Base-by-base conservation (phyloP, 176 grass and related monocot genomes). In the Musa beccarii region DNA sequence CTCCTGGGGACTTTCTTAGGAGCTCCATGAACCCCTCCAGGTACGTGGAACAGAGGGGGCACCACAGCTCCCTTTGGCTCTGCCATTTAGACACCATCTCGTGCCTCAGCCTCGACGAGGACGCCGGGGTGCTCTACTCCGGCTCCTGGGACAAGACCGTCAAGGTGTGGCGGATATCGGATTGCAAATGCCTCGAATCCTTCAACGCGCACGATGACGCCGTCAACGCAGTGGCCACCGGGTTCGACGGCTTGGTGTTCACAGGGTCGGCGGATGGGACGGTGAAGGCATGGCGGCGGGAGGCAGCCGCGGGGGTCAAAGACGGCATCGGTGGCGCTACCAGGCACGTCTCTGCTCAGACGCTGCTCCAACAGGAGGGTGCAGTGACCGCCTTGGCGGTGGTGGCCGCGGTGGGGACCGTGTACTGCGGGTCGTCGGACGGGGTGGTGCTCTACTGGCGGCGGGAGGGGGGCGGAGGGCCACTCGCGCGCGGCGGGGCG, bases 401-500 rank as follows among this genome's bases (percentile, higher is more conserved):
- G 56, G 66, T 53, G 0, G 19, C 43, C 9, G 75, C 61, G 75
- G 73, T 34, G 8, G 80, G 82, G 49, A 72, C 50, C 19, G 75
- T 93, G 66, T 93, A 93, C 75, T 80, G 68, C 12, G 87, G 87
- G 34, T 73, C 77, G 20, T 93, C 90, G 9, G 84, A 89, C 66
- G 88, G 87, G 16, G 52, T 21, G 11, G 80, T 87, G 21, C 26
- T 68, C 14, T 81, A 56, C 77, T 90, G 64, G 64, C 64, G 4
- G 24, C 57, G 87, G 84, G 53, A 72, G 21, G 71, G 80, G 66
- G 11, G 19, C 1, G 15, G 17, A 21, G 28, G 69, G 9, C 81
- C 56, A 63, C 50, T 76, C 13, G 49, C 12, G 21, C 16, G 28
- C 17, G 54, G 29, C 0, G 87, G 73, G 2, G 77, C 68, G 9